A percentile compares a stretch with the other conserved stretches of the same genome.
These are phyloP conservation scores for Peterozyma xylosa DNA, from an alignment of 805 yeast genomes.

Conservation along the genomic window DNA sequence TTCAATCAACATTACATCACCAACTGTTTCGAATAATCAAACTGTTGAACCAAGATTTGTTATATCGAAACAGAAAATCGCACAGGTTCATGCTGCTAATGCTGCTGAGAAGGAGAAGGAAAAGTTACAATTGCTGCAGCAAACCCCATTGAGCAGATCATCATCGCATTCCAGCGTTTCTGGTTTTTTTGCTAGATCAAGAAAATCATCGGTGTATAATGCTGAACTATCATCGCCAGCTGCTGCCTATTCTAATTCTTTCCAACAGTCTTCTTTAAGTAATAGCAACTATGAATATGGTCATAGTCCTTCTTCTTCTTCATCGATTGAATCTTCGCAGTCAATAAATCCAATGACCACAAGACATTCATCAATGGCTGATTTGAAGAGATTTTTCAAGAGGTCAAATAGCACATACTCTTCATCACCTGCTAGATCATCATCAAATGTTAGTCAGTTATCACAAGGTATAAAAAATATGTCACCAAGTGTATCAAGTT, in stretches of 20 bases:
- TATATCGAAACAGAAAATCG: constrained; percentile 70
- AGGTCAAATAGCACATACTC: constrained; percentile 23
- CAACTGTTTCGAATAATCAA: constrained; percentile 46
- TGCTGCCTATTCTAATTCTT: constrained; percentile 6
- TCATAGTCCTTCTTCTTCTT: constrained; percentile 21
- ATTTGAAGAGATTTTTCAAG: constrained; percentile 66
- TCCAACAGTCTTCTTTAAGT: constrained; percentile 4
- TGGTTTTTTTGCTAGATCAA: constrained; percentile 41
- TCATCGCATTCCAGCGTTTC: constrained; percentile 42
- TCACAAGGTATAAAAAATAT: constrained; percentile 7
- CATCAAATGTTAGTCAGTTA: constrained; percentile 1
- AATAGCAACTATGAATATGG: constrained; percentile 10
- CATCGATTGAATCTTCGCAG: constrained; percentile 21
- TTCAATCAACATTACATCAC: constrained; percentile 65
- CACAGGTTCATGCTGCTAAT: constrained; percentile 41
- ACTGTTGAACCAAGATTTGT: constrained; percentile 82
- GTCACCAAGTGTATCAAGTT: constrained; percentile 3
- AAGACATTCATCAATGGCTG: constrained; percentile 74
- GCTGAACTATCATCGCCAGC: constrained; percentile 6
- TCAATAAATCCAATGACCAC: constrained; percentile 35
- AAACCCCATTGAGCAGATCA: constrained; percentile 21
- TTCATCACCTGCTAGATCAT: constrained; percentile 10
- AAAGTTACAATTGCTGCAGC: constrained; percentile 1
- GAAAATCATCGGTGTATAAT: constrained; percentile 29
- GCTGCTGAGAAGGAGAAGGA: constrained; percentile 18